Percentiles rank a stretch among this genome's conserved stretches.
These are phyloP conservation scores for Henckelia pumila DNA, from an alignment of 257 asterid genomes.

Conservation along the genomic window DNA sequence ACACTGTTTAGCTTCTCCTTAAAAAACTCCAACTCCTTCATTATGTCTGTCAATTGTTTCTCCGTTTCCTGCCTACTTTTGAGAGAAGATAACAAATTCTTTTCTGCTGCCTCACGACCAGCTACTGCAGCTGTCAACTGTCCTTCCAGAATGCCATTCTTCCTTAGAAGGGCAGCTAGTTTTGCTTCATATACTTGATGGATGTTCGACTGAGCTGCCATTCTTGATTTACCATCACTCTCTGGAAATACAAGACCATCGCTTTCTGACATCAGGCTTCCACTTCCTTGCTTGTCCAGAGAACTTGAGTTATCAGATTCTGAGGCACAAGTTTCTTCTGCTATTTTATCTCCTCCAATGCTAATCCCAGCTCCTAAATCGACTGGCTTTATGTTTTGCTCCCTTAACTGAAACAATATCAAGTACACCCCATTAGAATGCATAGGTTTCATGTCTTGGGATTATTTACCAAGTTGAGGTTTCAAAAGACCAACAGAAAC, in stretches of 20 bases:
- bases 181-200: constrained; percentile 68
- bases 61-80: constrained; percentile 75
- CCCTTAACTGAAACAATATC: constrained; percentile 44
- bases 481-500: constrained; percentile 2
- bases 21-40: constrained; percentile 76
- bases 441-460: not conserved
- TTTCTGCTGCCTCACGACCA: constrained; percentile 73
- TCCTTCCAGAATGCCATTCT: constrained; percentile 71
- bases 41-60: constrained; percentile 55
- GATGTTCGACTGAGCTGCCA: constrained; percentile 43
- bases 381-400: constrained; percentile 48
- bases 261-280: constrained; percentile 44
- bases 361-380: constrained; percentile 40
- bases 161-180: constrained; percentile 53
- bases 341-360: constrained; percentile 38
- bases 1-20: constrained; percentile 78
- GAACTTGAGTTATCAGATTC: constrained; percentile 46
- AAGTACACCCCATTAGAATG: constrained; percentile 1
- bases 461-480: constrained; percentile 12
- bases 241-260: constrained; percentile 53
- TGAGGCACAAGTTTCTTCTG: constrained; percentile 42
- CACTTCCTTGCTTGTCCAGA: constrained; percentile 53
- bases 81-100: constrained; percentile 48
- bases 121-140: constrained; percentile 68
- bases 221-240: constrained; percentile 52